These are phyloP conservation scores for Taiozyma sp. DNA, from an alignment of 1,139 yeast genomes.

Conservation along the genomic window DNA sequence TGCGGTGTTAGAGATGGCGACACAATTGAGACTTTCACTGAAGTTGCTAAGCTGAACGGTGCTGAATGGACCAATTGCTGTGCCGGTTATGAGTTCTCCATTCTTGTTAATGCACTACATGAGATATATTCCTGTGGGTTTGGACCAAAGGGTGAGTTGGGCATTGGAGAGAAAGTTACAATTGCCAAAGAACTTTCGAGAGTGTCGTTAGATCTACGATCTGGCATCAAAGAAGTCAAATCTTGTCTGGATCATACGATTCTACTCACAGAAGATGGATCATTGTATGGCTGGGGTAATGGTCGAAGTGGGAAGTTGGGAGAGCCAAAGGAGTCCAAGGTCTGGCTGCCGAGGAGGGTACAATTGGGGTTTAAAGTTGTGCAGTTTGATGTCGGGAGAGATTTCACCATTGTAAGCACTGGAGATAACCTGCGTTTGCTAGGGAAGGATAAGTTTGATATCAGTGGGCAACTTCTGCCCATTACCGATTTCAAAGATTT, in stretches of 20 bases:
- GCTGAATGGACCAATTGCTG: slow-evolving; percentile 38
- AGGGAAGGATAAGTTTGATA: slow-evolving; percentile 28
- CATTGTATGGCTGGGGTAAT: slow-evolving; percentile 77
- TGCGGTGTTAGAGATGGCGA: slow-evolving; percentile 24
- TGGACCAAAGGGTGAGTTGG: slow-evolving; percentile 75
- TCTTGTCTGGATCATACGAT: slow-evolving; percentile 57
- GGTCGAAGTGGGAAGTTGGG: slow-evolving; percentile 69
- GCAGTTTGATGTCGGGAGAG: slow-evolving; percentile 38
- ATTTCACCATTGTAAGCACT: slow-evolving; percentile 30
- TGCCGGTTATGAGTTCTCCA: slow-evolving; percentile 79
- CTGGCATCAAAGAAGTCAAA: slow-evolving; percentile 27
- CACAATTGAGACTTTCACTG: slow-evolving; percentile 21
- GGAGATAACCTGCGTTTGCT: slow-evolving; percentile 12
- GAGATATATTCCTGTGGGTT: slow-evolving; percentile 49
- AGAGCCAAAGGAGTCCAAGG: slow-evolving; percentile 9
- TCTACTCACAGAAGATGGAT: slow-evolving; percentile 35
- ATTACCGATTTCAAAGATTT: slow-evolving; percentile 22
- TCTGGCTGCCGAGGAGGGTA: slow-evolving; percentile 24
- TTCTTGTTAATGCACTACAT: slow-evolving; percentile 40
- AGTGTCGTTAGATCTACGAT: slow-evolving; percentile 13
- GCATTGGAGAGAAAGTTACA: slow-evolving; percentile 37
- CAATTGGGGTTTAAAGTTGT: slow-evolving; percentile 12
- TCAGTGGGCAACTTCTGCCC: slow-evolving; percentile 4
- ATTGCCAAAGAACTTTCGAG: slow-evolving; percentile 13
- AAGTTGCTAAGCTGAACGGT: slow-evolving; percentile 24